Evolutionary conservation across 108 stramenopile genomes (phyloP).

Genomic region (Aurantiochytrium sp.): DNA sequence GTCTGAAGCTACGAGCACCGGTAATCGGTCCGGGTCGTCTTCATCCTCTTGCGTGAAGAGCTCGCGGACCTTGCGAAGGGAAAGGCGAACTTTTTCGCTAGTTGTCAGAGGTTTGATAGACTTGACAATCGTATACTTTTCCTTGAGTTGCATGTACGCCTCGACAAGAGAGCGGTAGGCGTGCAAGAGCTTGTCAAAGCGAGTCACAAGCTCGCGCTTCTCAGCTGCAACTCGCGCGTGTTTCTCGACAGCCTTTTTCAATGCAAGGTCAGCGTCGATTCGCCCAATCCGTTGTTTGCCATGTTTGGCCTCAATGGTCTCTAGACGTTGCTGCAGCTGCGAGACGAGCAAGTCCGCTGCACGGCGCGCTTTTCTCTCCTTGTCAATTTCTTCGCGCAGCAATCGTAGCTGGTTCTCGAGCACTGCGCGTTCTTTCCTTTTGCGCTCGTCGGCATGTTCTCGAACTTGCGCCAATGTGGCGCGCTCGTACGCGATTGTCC

Average conservation of each 20-base stretch:
- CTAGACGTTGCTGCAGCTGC: neutral
- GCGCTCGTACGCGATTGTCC: neutral
- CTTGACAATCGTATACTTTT: neutral
- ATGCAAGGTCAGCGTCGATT: neutral
- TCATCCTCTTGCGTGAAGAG: neutral
- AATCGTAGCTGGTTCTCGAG: neutral
- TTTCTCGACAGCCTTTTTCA: neutral
- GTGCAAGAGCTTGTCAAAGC: neutral
- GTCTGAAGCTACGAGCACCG: neutral
- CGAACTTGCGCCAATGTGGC: neutral
- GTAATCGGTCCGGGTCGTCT: neutral
- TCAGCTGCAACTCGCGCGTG: neutral
- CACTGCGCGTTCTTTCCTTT: neutral
- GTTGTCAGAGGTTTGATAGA: neutral
- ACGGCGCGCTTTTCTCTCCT: neutral
- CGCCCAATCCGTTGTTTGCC: neutral
- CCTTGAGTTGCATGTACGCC: neutral
- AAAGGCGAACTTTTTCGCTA: neutral
- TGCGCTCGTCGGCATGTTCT: neutral
- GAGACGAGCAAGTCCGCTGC: neutral
- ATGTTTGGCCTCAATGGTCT: neutral
- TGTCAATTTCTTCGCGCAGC: neutral
- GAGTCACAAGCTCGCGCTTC: neutral
- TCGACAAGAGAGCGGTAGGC: neutral
- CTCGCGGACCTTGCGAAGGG: neutral